Base-by-base conservation (phyloP, 2,329 filamentous ascomycete genomes). In the Gremmenia infestans region DNA sequence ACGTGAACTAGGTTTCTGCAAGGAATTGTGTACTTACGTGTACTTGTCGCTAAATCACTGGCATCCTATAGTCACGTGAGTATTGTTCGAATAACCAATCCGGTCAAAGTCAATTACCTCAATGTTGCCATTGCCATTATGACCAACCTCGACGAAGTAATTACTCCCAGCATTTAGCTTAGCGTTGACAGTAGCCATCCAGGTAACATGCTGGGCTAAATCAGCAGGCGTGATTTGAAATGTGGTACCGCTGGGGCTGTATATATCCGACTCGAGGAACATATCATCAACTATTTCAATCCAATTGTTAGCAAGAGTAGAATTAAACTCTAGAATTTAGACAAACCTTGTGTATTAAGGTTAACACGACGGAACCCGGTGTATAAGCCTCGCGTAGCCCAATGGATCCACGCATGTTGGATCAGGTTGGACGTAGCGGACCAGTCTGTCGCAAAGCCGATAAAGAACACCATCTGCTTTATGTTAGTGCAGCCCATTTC, bases 351-450 rank as follows among this genome's bases (percentile, higher is more conserved):
- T 19, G 57, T 66, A 36, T 56, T 62, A 3, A 68, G 59, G 37
- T 62, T 55, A 65, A 55, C 47, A 36, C 66, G 64, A 36, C 65
- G 59, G 52, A 61, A 65, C 46, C 62, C 62, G 14, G 65, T 60
- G 56, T 70, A 80, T 8, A 85, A 68, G 39, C 82, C 82, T 58
- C 81, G 76, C 5, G 82, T 85, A 36, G 82, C 67, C 82, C 81
- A 86, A 62, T 78, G 78, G 57, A 86, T 84, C 76, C 79, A 84
- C 11, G 81, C 74, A 68, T 86, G 82, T 68, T 85, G 81, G 49
- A 84, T 68, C 63, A 77, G 82, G 67, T 76, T 83, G 63, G 79
- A 81, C 2, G 81, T 77, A 14, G 75, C 62, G 57, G 67, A 71
- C 74, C 73, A 75, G 50, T 72, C 71, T 22, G 70, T 71, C 11